Conservation (phyloP, 73 alveolate species). For the Paramecium primaurelia region DNA sequence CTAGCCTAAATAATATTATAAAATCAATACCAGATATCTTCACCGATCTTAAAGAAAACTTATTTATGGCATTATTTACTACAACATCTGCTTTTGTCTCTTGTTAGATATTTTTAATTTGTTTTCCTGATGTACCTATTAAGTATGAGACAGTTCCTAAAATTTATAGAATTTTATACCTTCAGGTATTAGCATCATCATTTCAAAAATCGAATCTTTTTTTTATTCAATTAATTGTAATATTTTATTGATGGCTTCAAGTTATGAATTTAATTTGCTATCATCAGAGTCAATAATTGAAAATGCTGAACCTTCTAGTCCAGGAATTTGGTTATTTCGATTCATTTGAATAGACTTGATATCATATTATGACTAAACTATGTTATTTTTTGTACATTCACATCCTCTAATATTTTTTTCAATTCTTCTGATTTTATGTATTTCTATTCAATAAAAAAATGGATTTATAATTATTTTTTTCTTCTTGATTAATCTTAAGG, state of each 20-base stretch:
- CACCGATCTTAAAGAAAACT: neutral
- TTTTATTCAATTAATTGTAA: neutral
- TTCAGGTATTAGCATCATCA: conserved; percentile 5
- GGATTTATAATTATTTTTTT: neutral
- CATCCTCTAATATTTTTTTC: neutral
- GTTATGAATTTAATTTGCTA: neutral
- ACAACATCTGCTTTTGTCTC: neutral
- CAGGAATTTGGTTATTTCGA: neutral
- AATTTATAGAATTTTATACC: neutral
- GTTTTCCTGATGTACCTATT: neutral
- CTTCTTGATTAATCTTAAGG: neutral
- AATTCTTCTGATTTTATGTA: neutral
- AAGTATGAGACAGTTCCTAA: neutral
- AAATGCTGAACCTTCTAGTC: neutral
- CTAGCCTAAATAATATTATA: neutral
- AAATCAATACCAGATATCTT: neutral
- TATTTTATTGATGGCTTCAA: neutral
- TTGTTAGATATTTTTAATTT: neutral
- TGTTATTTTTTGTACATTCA: neutral
- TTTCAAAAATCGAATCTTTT: neutral
- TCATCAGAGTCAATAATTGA: neutral
- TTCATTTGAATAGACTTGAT: neutral
- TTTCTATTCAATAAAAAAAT: conserved; percentile 13
- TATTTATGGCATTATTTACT: neutral
- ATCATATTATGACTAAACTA: neutral